Evolutionary conservation across 768 basidiomycete species (phyloP).

Genomic region (Naganishia kalamii): DNA sequence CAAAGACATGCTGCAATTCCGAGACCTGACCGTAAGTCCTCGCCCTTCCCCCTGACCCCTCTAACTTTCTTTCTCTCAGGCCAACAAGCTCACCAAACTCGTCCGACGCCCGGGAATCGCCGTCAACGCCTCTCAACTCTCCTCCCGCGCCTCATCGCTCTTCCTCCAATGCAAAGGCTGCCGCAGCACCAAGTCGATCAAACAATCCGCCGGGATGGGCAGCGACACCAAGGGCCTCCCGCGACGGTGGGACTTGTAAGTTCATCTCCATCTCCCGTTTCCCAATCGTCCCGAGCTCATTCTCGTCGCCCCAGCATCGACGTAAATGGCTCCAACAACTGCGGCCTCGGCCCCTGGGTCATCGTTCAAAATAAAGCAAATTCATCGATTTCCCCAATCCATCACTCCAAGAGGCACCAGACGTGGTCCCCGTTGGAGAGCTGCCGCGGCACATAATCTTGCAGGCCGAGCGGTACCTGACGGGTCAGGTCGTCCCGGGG

Average conservation of each 20-base stretch:
- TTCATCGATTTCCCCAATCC: constrained; percentile 94
- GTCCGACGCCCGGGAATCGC: constrained; percentile 97
- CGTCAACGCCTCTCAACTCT: constrained; percentile 89
- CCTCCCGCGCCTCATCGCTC: constrained; percentile 84
- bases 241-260: constrained; percentile 70
- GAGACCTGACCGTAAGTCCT: constrained; percentile 68
- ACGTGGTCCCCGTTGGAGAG: constrained; percentile 99
- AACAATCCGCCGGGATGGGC: constrained; percentile 80
- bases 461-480: constrained; percentile 81
- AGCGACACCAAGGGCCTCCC: constrained; percentile 79
- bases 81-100: constrained; percentile 88
- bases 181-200: constrained; percentile 67
- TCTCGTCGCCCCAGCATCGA: constrained; percentile 10
- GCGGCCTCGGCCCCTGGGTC: constrained; percentile 89
- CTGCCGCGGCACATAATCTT: constrained; percentile 90
- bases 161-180: constrained; percentile 90
- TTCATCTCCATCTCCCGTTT: constrained; percentile 7
- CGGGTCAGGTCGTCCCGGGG: constrained; percentile 89
- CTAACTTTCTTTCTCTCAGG: constrained; percentile 36
- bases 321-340: constrained; percentile 75
- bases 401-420: constrained; percentile 97
- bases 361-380: constrained; percentile 83
- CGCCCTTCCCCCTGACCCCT: background rate
- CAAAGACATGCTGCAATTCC: constrained; percentile 85
- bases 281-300: background rate